Evolutionary conservation across 257 asterid genomes (phyloP).

Genomic region (Solanum chaucha): DNA sequence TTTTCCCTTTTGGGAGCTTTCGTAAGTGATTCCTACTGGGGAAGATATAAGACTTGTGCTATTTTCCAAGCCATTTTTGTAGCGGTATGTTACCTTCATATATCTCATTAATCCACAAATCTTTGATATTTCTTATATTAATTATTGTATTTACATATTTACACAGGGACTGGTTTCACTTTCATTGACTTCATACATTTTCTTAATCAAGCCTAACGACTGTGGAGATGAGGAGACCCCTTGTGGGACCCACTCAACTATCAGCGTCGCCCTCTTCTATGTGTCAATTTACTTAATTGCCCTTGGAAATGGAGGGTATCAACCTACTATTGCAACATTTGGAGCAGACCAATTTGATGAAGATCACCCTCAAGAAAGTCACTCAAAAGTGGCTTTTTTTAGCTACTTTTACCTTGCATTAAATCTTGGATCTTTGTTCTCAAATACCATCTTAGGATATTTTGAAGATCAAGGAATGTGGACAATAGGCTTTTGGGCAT

Average conservation of each 20-base stretch:
- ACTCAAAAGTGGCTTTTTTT: slow-evolving; percentile 75
- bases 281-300: slow-evolving; percentile 69
- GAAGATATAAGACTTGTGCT: slow-evolving; percentile 88
- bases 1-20: slow-evolving; percentile 93
- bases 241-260: slow-evolving; percentile 47
- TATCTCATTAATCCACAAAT: neutral
- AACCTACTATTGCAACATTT: slow-evolving; percentile 81
- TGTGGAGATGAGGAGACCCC: slow-evolving; percentile 50
- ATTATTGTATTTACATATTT: neutral
- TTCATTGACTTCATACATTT: slow-evolving; percentile 49
- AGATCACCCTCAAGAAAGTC: slow-evolving; percentile 58
- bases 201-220: slow-evolving; percentile 56
- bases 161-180: slow-evolving; percentile 66
- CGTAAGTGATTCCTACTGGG: slow-evolving; percentile 91
- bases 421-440: slow-evolving; percentile 73
- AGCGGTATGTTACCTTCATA: slow-evolving; percentile 29
- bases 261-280: slow-evolving; percentile 46
- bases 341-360: slow-evolving; percentile 95
- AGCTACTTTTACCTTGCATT: slow-evolving; percentile 86
- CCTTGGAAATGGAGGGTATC: slow-evolving; percentile 91
- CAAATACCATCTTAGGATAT: slow-evolving; percentile 73
- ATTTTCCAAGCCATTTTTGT: slow-evolving; percentile 76
- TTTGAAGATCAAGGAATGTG: slow-evolving; percentile 72
- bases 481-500: slow-evolving; percentile 87
- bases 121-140: neutral